These are phyloP conservation scores for Parafenestella ontariensis DNA, from an alignment of 2,329 filamentous ascomycete species.

Conservation along the genomic window DNA sequence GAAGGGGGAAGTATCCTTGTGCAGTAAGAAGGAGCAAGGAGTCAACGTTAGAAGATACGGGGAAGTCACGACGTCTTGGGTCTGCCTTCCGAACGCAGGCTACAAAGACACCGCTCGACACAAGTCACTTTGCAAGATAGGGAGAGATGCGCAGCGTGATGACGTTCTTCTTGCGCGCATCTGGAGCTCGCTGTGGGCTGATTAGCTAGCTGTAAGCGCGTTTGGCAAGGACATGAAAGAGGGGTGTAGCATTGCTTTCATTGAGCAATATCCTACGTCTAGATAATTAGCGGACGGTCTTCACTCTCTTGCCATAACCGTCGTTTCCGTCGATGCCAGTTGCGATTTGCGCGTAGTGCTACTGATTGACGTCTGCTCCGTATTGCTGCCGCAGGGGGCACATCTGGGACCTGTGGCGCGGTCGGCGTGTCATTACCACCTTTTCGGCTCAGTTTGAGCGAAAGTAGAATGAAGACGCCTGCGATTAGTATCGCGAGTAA, in stretches of 20 bases:
- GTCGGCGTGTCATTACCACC: constrained; percentile 27
- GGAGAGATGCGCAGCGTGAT: too few relatives aligned
- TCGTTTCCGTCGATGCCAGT: constrained; percentile 47
- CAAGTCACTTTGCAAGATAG: too few relatives aligned
- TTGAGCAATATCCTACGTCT: constrained; percentile 12
- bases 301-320: constrained; percentile 34
- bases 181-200: too few relatives aligned
- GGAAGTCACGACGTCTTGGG: too few relatives aligned
- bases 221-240: background rate
- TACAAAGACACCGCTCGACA: too few relatives aligned
- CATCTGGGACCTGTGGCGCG: constrained; percentile 24
- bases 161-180: too few relatives aligned
- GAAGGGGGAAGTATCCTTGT: too few relatives aligned
- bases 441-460: constrained; percentile 73
- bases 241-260: background rate
- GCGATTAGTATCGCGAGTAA: constrained; percentile 84
- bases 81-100: too few relatives aligned
- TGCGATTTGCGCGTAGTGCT: constrained; percentile 27
- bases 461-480: constrained; percentile 85
- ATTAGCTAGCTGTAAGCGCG: background rate
- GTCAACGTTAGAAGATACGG: too few relatives aligned
- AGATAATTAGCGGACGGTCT: constrained; percentile 18
- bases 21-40: too few relatives aligned
- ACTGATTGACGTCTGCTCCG: constrained; percentile 23
- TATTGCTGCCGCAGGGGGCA: constrained; percentile 24